Base-by-base conservation (phyloP, 2,329 filamentous ascomycete genomes). In the Pleomassaria siparia region DNA sequence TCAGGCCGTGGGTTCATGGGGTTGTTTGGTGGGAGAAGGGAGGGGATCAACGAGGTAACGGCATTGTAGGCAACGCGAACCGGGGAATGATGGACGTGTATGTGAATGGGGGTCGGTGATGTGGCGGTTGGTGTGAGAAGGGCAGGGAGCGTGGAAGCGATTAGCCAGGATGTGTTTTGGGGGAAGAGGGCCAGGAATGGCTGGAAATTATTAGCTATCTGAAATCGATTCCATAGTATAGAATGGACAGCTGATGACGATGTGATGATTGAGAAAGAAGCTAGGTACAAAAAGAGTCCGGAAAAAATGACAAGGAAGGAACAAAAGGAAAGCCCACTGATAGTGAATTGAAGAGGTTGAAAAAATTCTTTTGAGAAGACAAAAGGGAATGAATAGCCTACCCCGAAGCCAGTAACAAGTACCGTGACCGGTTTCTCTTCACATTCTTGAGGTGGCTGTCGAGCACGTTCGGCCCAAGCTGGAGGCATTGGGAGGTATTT, bases 141-240 rank as follows among this genome's bases (percentile, higher is more conserved):
- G 33, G 67, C 62, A 0, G 70, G 70, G 12, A 72, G 62, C 0
- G 54, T 60, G 3, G 67, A 69, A 16, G 67, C 67, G 39, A 72
- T 69, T 36, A 65, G 60, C 70, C 70, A 72, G 22, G 66, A 70
- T 2, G 69, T 59, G 49, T 72, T 72, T 9, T 49, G 52, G 18
- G 67, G 66, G 42, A 50, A 60, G 43, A 54, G 57, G 8, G 53
- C 18, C 9, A 72, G 59, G 46, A 72, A 72, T 4, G 70, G 66
- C 68, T 66, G 41, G 18, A 3, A 8, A 7, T 35, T 35, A 13
- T 35, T 13, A 30, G 28, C 28, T 26, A 7, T 26, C 6, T 7
- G 25, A 26, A 6, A 26, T n/a, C n/a, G n/a, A n/a, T n/a, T n/a
- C n/a, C n/a, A n/a, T n/a, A n/a, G n/a, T n/a, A n/a, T n/a, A n/a